phyloP scores from a whole-genome alignment of 2,329 filamentous ascomycete species.

The Plenodomus tracheiphilus region DNA sequence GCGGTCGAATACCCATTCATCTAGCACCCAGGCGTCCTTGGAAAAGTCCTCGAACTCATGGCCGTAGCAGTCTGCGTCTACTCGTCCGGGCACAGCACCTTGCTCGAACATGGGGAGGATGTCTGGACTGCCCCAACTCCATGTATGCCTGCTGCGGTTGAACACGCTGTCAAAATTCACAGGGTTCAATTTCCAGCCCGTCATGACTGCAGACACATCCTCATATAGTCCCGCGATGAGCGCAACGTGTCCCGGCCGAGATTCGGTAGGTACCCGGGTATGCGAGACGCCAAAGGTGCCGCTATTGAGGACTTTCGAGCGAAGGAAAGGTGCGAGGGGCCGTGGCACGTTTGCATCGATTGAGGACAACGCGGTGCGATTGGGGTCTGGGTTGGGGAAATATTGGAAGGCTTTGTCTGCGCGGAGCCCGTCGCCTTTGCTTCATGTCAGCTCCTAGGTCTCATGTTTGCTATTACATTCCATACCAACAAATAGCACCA shows the following conservation, averaged over 20 bases:
- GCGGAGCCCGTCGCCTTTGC: constrained; percentile 78
- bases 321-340: constrained; percentile 86
- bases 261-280: constrained; percentile 95
- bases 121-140: constrained; percentile 98
- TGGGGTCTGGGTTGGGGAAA: constrained; percentile 80
- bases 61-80: constrained; percentile 84
- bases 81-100: constrained; percentile 82
- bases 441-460: constrained; percentile 8
- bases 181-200: constrained; percentile 97
- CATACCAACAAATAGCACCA: constrained; percentile 89
- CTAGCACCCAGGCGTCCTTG: constrained; percentile 75
- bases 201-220: constrained; percentile 95
- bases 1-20: constrained; percentile 94
- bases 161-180: constrained; percentile 99
- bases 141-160: constrained; percentile 94
- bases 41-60: constrained; percentile 90
- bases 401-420: constrained; percentile 98
- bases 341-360: constrained; percentile 68
- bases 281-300: constrained; percentile 98
- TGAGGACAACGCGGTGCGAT: constrained; percentile 56
- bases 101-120: constrained; percentile 97
- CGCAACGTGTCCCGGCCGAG: constrained; percentile 92
- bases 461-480: neutral
- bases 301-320: constrained; percentile 82
- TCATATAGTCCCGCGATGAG: constrained; percentile 96